Percentiles rank a stretch among this genome's conserved stretches.
phyloP scores from a whole-genome alignment of 495 filamentous ascomycete species.

The Cryomyces minteri region DNA sequence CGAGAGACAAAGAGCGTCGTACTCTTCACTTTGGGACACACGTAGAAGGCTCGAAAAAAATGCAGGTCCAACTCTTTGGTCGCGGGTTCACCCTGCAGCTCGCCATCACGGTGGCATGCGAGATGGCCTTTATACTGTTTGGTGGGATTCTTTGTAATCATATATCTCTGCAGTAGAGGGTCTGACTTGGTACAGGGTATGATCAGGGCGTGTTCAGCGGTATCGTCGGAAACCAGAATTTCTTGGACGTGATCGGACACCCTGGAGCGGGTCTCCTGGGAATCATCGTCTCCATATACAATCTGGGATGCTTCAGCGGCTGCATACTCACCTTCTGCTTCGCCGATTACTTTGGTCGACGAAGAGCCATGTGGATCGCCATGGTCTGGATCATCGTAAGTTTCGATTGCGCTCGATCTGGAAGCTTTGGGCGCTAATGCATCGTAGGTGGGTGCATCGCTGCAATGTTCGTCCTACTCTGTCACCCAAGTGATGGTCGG shows the following conservation, averaged over 20 bases:
- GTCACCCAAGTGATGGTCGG: slow-evolving; percentile 14
- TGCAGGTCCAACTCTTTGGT: slow-evolving; percentile 1
- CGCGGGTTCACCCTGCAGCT: slow-evolving; percentile 12
- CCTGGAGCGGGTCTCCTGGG: slow-evolving; percentile 9
- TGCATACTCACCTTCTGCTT: slow-evolving; percentile 15
- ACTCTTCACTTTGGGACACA: too few species aligned
- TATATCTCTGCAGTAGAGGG: not conserved
- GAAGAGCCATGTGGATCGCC: slow-evolving; percentile 17
- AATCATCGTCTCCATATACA: slow-evolving; percentile 19
- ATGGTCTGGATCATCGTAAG: slow-evolving; percentile 17
- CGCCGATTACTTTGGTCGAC: slow-evolving; percentile 14
- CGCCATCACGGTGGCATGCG: slow-evolving; percentile 15
- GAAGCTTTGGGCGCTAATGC: not conserved
- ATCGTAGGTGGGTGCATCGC: slow-evolving; percentile 8
- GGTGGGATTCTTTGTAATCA: not conserved
- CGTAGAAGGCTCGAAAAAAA: not conserved
- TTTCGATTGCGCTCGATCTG: not conserved
- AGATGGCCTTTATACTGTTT: slow-evolving; percentile 20
- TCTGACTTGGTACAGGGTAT: slow-evolving; percentile 19
- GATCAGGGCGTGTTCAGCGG: slow-evolving; percentile 37
- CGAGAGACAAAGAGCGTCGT: too few species aligned
- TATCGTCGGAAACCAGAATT: slow-evolving; percentile 28
- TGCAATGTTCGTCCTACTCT: slow-evolving; percentile 14
- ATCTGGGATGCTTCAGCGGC: slow-evolving; percentile 17
- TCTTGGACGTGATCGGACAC: slow-evolving; percentile 20